Percentiles rank a stretch among this genome's conserved stretches.
Conservation (phyloP, 2,329 filamentous ascomycete genomes). For the Rhexocercosporidium sp. region DNA sequence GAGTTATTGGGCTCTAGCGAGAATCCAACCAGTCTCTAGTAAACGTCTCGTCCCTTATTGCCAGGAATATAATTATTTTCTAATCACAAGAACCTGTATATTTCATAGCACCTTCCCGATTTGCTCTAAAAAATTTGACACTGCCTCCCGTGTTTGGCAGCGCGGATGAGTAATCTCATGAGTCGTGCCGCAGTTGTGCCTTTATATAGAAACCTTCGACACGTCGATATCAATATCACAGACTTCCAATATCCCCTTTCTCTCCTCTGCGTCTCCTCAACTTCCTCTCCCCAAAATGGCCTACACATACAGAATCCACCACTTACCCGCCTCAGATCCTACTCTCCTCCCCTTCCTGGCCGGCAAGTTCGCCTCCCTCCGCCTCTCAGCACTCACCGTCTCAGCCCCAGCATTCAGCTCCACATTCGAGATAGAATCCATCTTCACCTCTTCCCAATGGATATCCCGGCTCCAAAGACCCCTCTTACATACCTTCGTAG, state of each 20-base stretch:
- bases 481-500: slow-evolving; percentile 41
- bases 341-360: slow-evolving; percentile 32
- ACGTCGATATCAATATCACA: background rate
- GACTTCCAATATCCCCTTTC: background rate
- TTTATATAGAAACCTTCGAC: background rate
- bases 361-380: slow-evolving; percentile 37
- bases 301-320: slow-evolving; percentile 32
- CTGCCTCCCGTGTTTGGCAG: background rate
- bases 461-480: slow-evolving; percentile 33
- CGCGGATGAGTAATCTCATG: background rate
- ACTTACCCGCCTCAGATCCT: slow-evolving; percentile 26
- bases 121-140: background rate
- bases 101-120: background rate
- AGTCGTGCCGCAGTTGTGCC: background rate
- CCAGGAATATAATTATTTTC: too few relatives aligned
- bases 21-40: too few relatives aligned
- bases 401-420: slow-evolving; percentile 41
- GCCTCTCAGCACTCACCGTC: slow-evolving; percentile 40
- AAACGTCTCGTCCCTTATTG: too few relatives aligned
- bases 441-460: slow-evolving; percentile 38
- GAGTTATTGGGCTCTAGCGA: too few relatives aligned
- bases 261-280: slow-evolving; percentile 18
- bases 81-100: too few relatives aligned
- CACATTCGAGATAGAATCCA: slow-evolving; percentile 41
- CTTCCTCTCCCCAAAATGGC: slow-evolving; percentile 18